Evolutionary conservation across 768 basidiomycete species (phyloP).

Genomic region (Termitomyces sp.): DNA sequence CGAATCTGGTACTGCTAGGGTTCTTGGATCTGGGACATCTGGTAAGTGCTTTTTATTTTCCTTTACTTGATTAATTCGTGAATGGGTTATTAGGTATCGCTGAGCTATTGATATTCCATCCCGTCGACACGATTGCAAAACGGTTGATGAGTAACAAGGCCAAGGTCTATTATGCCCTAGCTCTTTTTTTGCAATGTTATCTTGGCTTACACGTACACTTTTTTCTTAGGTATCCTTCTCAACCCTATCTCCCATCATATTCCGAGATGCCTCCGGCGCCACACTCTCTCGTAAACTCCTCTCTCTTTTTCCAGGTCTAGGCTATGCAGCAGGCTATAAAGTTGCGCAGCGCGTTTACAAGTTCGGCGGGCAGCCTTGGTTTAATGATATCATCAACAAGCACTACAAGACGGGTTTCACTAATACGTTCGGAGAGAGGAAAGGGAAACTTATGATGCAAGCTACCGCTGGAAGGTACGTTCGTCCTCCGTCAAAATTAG

Average conservation of each 20-base stretch:
- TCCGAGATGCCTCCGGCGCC: slow-evolving; percentile 76
- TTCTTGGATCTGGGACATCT: slow-evolving; percentile 89
- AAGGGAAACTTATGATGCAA: slow-evolving; percentile 94
- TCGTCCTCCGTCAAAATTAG: background rate
- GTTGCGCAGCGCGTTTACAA: slow-evolving; percentile 92
- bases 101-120: slow-evolving; percentile 93
- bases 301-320: slow-evolving; percentile 96
- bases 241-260: slow-evolving; percentile 73
- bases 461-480: slow-evolving; percentile 87
- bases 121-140: slow-evolving; percentile 97
- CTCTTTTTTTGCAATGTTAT: background rate
- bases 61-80: background rate
- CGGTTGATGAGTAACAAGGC: slow-evolving; percentile 97
- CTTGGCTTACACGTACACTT: background rate
- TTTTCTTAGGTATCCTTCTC: slow-evolving; percentile 52
- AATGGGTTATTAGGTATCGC: slow-evolving; percentile 65
- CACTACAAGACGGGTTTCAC: slow-evolving; percentile 82
- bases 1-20: slow-evolving; percentile 86
- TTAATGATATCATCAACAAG: slow-evolving; percentile 84
- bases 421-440: slow-evolving; percentile 85
- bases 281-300: slow-evolving; percentile 64
- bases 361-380: slow-evolving; percentile 98
- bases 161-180: slow-evolving; percentile 40
- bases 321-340: slow-evolving; percentile 99
- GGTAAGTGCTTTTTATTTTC: slow-evolving; percentile 45